phyloP scores from a whole-genome alignment of 2,329 filamentous ascomycete genomes.

The Fusarium pseudocircinatum region DNA sequence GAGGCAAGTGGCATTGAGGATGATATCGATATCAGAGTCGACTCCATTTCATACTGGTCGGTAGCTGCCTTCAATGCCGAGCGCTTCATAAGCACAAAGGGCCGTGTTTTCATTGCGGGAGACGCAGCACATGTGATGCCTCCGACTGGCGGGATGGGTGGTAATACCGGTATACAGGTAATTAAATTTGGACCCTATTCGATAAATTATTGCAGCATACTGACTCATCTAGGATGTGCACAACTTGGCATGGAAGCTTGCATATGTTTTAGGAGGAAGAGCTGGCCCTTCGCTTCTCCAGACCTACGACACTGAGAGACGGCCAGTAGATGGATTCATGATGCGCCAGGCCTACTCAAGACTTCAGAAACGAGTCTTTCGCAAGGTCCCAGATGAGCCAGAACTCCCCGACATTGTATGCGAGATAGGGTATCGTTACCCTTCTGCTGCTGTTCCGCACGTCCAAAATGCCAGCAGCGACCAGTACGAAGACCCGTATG shows the following conservation, averaged over 20 bases:
- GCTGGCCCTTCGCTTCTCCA: not conserved
- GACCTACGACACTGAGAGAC: not conserved
- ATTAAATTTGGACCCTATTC: fast-evolving
- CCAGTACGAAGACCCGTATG: not conserved
- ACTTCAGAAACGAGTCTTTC: not conserved
- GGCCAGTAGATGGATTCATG: not conserved
- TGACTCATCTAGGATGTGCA: not conserved
- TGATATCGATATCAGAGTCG: not conserved
- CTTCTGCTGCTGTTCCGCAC: not conserved
- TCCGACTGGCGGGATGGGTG: not conserved
- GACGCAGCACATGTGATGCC: not conserved
- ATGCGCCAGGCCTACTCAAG: not conserved
- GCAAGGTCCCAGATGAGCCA: not conserved
- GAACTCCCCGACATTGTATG: not conserved
- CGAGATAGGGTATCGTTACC: not conserved
- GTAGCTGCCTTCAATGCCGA: not conserved
- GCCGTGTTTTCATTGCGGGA: not conserved
- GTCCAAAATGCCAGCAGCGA: not conserved
- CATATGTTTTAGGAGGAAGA: not conserved
- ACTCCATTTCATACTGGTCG: not conserved
- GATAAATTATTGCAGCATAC: fast-evolving
- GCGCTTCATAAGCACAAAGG: not conserved
- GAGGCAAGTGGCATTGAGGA: not conserved
- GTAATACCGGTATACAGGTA: not conserved
- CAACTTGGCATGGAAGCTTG: not conserved